Evolutionary conservation across 768 basidiomycete species (phyloP).

Genomic region (Calocybe indica): DNA sequence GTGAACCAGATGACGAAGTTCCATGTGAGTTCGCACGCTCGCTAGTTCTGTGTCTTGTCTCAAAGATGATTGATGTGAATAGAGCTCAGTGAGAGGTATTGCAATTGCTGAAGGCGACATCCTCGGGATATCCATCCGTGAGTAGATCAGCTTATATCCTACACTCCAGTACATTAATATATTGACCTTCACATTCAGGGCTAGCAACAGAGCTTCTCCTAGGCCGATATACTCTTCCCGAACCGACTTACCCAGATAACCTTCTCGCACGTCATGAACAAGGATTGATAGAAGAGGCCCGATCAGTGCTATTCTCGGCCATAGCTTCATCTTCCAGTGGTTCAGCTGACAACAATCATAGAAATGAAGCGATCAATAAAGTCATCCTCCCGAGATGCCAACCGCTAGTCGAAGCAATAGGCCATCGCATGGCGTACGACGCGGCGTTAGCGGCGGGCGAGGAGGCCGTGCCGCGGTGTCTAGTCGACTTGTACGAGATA

Average conservation of each 20-base stretch:
- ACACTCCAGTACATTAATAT: background rate
- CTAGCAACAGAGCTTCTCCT: slow-evolving; percentile 21
- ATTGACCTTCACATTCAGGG: slow-evolving; percentile 11
- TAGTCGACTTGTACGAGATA: slow-evolving; percentile 34
- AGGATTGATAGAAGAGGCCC: slow-evolving; percentile 10
- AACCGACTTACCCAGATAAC: slow-evolving; percentile 7
- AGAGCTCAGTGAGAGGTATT: slow-evolving; percentile 32
- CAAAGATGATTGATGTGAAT: background rate
- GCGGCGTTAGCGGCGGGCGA: slow-evolving; percentile 25
- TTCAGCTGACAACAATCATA: slow-evolving; percentile 15
- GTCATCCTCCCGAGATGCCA: slow-evolving; percentile 36
- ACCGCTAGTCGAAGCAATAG: slow-evolving; percentile 33
- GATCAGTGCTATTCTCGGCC: slow-evolving; percentile 8
- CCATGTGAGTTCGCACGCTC: slow-evolving; percentile 18
- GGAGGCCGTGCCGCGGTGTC: slow-evolving; percentile 3
- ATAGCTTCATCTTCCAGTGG: too few relatives aligned
- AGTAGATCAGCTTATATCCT: background rate
- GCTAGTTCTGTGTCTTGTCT: background rate
- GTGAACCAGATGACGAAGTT: slow-evolving; percentile 26
- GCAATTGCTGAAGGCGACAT: slow-evolving; percentile 42
- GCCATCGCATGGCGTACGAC: slow-evolving; percentile 40
- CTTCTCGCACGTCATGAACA: slow-evolving; percentile 17
- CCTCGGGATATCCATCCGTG: slow-evolving; percentile 33
- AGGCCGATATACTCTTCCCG: slow-evolving; percentile 14
- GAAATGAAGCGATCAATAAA: slow-evolving; percentile 24